These are phyloP conservation scores for Hymenoscyphus repandus DNA, from an alignment of 2,329 filamentous ascomycete species.

Conservation along the genomic window DNA sequence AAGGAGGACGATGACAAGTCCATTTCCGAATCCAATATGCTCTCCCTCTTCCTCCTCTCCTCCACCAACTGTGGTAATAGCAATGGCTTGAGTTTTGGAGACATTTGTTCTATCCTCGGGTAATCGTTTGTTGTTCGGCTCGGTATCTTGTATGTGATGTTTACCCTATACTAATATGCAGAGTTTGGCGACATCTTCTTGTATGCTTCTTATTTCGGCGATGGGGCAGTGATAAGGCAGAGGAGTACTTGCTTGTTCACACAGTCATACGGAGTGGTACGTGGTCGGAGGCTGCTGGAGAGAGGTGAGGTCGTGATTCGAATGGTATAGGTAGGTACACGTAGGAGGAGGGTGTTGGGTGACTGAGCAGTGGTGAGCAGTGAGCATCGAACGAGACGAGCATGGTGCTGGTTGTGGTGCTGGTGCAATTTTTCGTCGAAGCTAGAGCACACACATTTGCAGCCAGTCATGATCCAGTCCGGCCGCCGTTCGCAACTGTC, in stretches of 20 bases:
- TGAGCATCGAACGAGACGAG: no score
- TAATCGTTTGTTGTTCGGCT: not conserved
- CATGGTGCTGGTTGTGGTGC: not conserved
- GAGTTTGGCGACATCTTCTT: constrained; percentile 23
- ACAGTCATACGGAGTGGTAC: constrained; percentile 17
- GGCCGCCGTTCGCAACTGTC: not conserved
- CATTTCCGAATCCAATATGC: constrained; percentile 26
- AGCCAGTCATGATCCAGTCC: constrained; percentile 4
- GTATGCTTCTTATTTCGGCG: constrained; percentile 12
- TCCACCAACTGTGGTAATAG: constrained; percentile 50
- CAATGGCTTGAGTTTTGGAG: constrained; percentile 46
- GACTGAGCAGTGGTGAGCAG: not conserved
- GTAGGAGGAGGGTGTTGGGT: constrained; percentile 19
- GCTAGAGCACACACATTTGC: not conserved
- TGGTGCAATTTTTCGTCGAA: constrained; percentile 4
- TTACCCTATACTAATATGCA: constrained; percentile 17
- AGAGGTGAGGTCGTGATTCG: constrained; percentile 16
- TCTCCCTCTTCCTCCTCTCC: constrained; percentile 41
- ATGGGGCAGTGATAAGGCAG: constrained; percentile 11
- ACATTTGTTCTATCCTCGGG: constrained; percentile 19
- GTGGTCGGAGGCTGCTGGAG: constrained; percentile 26
- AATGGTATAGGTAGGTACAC: constrained; percentile 20
- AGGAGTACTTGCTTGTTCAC: constrained; percentile 5
- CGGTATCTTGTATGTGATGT: constrained; percentile 8
- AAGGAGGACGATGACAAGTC: constrained; percentile 27